These are phyloP conservation scores for Psilocybe mexicana DNA, from an alignment of 1,284 basidiomycete species.

Conservation along the genomic window DNA sequence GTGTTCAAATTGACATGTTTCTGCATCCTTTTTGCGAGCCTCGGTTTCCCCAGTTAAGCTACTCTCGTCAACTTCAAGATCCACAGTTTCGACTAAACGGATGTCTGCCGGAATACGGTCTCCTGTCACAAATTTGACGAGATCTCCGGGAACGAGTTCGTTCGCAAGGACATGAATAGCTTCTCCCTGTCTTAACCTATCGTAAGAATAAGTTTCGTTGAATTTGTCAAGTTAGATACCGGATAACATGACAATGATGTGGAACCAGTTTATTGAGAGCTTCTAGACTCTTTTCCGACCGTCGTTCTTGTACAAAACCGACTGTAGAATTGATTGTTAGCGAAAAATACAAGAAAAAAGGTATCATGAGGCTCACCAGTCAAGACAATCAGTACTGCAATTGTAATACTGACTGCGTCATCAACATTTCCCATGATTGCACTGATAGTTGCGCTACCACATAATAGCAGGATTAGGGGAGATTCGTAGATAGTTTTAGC, in stretches of 20 bases:
- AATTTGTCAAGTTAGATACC: constrained; percentile 43
- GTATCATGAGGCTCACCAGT: constrained; percentile 62
- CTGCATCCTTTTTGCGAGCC: constrained; percentile 71
- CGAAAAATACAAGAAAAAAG: constrained; percentile 1
- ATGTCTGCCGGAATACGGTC: constrained; percentile 95
- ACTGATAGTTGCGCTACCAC: constrained; percentile 86
- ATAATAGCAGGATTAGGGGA: constrained; percentile 87
- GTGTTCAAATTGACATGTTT: constrained; percentile 46
- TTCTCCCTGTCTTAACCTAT: constrained; percentile 59
- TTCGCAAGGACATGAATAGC: constrained; percentile 86
- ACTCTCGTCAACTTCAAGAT: constrained; percentile 94
- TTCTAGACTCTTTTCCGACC: constrained; percentile 93
- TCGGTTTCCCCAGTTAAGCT: constrained; percentile 93
- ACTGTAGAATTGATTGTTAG: constrained; percentile 48
- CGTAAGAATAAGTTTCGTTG: constrained; percentile 2
- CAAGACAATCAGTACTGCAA: constrained; percentile 93
- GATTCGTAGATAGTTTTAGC: constrained; percentile 92
- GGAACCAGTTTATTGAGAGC: constrained; percentile 96
- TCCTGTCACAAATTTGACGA: constrained; percentile 89
- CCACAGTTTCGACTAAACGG: constrained; percentile 75
- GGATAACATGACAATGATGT: constrained; percentile 91
- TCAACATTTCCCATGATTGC: constrained; percentile 92
- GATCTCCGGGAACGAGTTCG: constrained; percentile 92
- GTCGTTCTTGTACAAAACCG: constrained; percentile 93
- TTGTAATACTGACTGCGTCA: constrained; percentile 90